These are phyloP conservation scores for Ceratonia siliqua DNA, from an alignment of 306 rosid species.

Conservation along the genomic window DNA sequence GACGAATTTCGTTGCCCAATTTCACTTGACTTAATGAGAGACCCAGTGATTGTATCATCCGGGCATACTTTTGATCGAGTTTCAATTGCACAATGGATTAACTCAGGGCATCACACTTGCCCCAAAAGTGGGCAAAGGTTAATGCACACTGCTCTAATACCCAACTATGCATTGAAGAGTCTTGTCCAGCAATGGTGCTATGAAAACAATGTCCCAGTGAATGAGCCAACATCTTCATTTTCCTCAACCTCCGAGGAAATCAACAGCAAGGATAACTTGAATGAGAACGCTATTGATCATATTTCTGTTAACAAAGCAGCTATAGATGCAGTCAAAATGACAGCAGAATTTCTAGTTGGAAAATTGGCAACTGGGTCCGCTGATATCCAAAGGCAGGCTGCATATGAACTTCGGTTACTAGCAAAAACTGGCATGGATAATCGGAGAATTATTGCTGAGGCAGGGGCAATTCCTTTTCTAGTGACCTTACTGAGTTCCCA, in stretches of 20 bases:
- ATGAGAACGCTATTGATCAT: constrained; percentile 56
- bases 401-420: constrained; percentile 81
- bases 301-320: constrained; percentile 73
- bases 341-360: constrained; percentile 90
- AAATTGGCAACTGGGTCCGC: constrained; percentile 91
- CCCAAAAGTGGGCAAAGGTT: constrained; percentile 90
- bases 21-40: constrained; percentile 81
- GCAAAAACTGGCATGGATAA: constrained; percentile 82
- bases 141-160: constrained; percentile 86
- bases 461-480: constrained; percentile 89
- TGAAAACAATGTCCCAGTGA: constrained; percentile 54
- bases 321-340: constrained; percentile 79
- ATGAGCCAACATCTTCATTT: constrained; percentile 39
- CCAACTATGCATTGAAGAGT: constrained; percentile 86
- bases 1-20: constrained; percentile 94
- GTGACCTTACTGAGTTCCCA: constrained; percentile 64
- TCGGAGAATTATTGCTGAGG: constrained; percentile 79
- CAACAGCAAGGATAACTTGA: constrained; percentile 41
- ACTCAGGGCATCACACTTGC: constrained; percentile 87
- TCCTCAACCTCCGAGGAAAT: constrained; percentile 41
- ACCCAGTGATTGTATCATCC: constrained; percentile 88
- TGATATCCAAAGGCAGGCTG: constrained; percentile 85
- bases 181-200: constrained; percentile 80
- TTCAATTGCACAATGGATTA: constrained; percentile 86
- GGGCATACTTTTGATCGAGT: constrained; percentile 84